These are phyloP conservation scores for Erythrophleum ivorense DNA, from an alignment of 331 rosid species.

Conservation along the genomic window DNA sequence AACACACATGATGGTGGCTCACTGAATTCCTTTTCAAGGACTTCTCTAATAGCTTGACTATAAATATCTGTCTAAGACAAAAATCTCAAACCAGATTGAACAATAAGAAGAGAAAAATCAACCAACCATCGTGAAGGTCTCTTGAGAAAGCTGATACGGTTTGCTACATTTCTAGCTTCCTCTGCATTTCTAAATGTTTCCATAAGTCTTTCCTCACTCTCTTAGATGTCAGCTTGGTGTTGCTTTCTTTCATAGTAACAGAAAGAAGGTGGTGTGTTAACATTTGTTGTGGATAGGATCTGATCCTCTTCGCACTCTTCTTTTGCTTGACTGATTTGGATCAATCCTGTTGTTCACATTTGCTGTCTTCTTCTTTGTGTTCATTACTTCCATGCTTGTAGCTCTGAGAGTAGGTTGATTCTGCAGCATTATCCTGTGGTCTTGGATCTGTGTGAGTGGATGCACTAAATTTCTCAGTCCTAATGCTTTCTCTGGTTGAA, in stretches of 20 bases:
- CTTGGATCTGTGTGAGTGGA: slow-evolving; percentile 57
- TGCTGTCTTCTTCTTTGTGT: slow-evolving; percentile 49
- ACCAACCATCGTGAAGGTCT: slow-evolving; percentile 44
- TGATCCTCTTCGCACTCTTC: slow-evolving; percentile 86
- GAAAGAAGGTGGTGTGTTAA: slow-evolving; percentile 42
- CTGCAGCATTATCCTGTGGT: slow-evolving; percentile 46
- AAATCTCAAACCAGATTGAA: slow-evolving; percentile 49
- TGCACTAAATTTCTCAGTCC: slow-evolving; percentile 55
- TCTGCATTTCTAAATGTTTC: slow-evolving; percentile 47
- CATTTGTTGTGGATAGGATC: slow-evolving; percentile 96
- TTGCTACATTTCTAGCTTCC: slow-evolving; percentile 48
- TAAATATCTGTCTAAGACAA: slow-evolving; percentile 57
- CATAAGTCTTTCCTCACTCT: slow-evolving; percentile 30
- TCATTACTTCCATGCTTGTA: slow-evolving; percentile 50
- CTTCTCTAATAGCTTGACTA: slow-evolving; percentile 57
- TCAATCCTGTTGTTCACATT: slow-evolving; percentile 50
- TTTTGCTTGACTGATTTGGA: slow-evolving; percentile 80
- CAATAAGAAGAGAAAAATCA: slow-evolving; percentile 39
- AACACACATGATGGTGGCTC: slow-evolving; percentile 42
- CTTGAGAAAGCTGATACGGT: slow-evolving; percentile 48
- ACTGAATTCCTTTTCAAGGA: slow-evolving; percentile 48
- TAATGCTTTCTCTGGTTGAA: slow-evolving; percentile 56
- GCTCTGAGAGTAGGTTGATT: slow-evolving; percentile 50
- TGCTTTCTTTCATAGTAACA: slow-evolving; percentile 39
- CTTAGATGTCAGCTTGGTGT: slow-evolving; percentile 43